Evolutionary conservation across 2,329 filamentous ascomycete genomes (phyloP), one percentile per base, ranked within the genome.

Genomic region (Scortechinia acanthostroma): DNA sequence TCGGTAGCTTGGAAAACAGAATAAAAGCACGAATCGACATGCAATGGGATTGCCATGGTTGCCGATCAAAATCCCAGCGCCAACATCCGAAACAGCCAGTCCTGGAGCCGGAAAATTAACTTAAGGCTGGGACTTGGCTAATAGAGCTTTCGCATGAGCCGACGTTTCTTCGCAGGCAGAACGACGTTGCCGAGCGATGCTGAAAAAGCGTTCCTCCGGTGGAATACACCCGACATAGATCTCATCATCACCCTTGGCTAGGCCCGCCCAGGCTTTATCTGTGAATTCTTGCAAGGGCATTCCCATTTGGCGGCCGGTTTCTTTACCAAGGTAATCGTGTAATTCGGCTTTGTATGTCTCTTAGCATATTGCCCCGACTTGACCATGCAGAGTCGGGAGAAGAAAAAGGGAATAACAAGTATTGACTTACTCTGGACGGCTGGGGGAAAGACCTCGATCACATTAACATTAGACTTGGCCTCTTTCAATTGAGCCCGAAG

Each of bases 221-320:
- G n/a, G n/a, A n/a, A n/a, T n/a, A n/a, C n/a, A n/a, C n/a, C n/a
- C 66, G 10, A 70, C 53, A 25, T 64, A 55, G 10, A 73, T 57
- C 46, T 67, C 58, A 23, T 68, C 62, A 17, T 60, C 55, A 3
- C 68, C 69, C 2, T 51, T 51, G 3, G 45, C 45, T 10, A 74
- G 53, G 17, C 58, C 63, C 13, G 54, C 45, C 49, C 62, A 70
- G 21, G 66, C 61, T 22, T 61, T 54, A 1, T 71, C 60, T 0
- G 59, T 63, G 48, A 70, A 77, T 2, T 61, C 53, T 3, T 52
- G 53, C 16, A 74, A 45, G 2, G 73, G 70, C 68, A 77, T 76
- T 2, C 71, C 74, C 13, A 76, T 46, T 4, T 56, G 51, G 2
- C 60, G 58, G 3, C 71, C 70, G 4, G 54, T 51, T 15, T 67